Evolutionary conservation across 768 basidiomycete genomes (phyloP), one percentile per base, ranked within the genome.

Genomic region (Crepidotus variabilis): DNA sequence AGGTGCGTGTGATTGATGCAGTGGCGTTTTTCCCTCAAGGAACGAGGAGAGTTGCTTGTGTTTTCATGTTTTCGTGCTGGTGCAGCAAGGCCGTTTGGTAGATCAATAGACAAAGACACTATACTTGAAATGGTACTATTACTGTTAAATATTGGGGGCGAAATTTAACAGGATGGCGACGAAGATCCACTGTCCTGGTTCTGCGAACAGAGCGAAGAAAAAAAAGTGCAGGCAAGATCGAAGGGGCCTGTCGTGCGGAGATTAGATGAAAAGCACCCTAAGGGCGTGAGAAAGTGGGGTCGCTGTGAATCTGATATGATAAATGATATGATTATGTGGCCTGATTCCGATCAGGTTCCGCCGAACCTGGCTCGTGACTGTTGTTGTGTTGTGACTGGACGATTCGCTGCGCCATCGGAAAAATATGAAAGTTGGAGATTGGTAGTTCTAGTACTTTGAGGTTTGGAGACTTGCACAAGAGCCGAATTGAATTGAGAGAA

Each of bases 231-330:
- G 5, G 39, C 5, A 2, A 14, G 13, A 43, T 43, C 39, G 39
- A 43, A 43, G 47, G 20, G 10, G n/a, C n/a, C 18, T 23, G 18
- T 22, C 20, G 51, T 52, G 51, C 51, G 51, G 51, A 35, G 51
- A 52, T 52, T 52, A 52, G 51, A 52, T 52, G 33, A 39, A 52
- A n/a, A 23, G 51, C 22, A 20, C 39, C 51, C 33, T 52, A 39
- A n/a, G 51, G 35, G 51, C 33, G 33, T 52, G 33, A 35, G 51
- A 52, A 43, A 52, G 39, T 16, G 28, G 51, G 33, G 33, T 43
- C 39, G 51, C 35, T 52, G 35, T 52, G 51, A 43, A 23, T 43
- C 39, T 43, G 39, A 43, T 51, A 51, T 51, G 50, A 51, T 51
- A 18, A 14, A 33, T 51, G 28, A 51, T 51, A 2, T 32, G 23